phyloP scores from a whole-genome alignment of 139 green algal species.

The Chlorella sp. region DNA sequence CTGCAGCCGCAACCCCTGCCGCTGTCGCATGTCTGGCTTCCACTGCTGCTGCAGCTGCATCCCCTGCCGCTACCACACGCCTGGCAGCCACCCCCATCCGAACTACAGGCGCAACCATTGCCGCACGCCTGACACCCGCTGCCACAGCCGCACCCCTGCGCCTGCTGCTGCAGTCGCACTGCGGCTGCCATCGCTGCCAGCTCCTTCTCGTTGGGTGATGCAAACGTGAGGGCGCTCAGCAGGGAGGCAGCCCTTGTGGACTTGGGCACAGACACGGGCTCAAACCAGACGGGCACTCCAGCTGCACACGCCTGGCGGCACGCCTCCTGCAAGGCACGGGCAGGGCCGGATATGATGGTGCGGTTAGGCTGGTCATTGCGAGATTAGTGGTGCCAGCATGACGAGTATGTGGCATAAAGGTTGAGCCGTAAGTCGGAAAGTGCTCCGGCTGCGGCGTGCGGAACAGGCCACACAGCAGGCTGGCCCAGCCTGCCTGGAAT shows the following conservation, averaged over 20 bases:
- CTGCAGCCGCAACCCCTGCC: background rate
- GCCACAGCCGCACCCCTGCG: background rate
- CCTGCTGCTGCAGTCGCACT: slow-evolving; percentile 13
- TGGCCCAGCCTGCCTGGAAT: background rate
- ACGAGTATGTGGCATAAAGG: too few relatives aligned
- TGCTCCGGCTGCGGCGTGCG: background rate
- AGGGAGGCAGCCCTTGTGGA: slow-evolving; percentile 40
- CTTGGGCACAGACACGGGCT: slow-evolving; percentile 78
- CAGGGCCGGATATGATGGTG: background rate
- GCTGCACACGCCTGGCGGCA: slow-evolving; percentile 37
- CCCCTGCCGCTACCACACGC: background rate
- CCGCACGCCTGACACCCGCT: background rate
- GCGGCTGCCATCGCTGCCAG: slow-evolving; percentile 62
- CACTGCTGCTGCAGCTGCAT: slow-evolving; percentile 50
- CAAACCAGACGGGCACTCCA: slow-evolving; percentile 64
- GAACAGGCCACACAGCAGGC: background rate
- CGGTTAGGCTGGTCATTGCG: background rate
- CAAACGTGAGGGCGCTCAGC: slow-evolving; percentile 47
- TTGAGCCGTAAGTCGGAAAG: too few relatives aligned
- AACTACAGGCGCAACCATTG: background rate
- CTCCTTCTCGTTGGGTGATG: slow-evolving; percentile 67
- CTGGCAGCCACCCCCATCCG: background rate
- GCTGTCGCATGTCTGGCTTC: background rate
- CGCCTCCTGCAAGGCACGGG: slow-evolving; percentile 42
- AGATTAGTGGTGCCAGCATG: background rate